These are phyloP conservation scores for Pleurotus tuoliensis DNA, from an alignment of 768 basidiomycete species.

Conservation along the genomic window DNA sequence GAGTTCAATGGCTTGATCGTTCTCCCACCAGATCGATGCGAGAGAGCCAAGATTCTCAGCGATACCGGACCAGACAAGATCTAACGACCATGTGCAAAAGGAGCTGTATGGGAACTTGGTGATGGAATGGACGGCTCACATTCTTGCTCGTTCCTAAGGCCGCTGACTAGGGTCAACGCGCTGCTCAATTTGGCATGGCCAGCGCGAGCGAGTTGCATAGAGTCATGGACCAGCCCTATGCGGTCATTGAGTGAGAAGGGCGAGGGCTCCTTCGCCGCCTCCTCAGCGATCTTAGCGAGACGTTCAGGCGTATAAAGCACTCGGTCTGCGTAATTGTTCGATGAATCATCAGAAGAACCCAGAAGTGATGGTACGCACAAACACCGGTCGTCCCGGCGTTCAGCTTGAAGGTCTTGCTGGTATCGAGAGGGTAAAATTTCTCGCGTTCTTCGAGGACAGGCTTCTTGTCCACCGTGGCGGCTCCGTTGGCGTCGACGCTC, in stretches of 20 bases:
- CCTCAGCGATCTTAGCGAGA: slow-evolving; percentile 70
- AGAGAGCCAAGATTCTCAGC: slow-evolving; percentile 51
- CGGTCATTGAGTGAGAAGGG: slow-evolving; percentile 81
- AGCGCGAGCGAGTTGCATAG: slow-evolving; percentile 74
- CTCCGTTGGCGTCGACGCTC: slow-evolving; percentile 54
- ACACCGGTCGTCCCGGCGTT: slow-evolving; percentile 88
- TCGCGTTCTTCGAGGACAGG: slow-evolving; percentile 69
- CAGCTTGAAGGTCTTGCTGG: slow-evolving; percentile 77
- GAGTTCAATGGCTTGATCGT: slow-evolving; percentile 45
- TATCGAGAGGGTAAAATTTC: slow-evolving; percentile 66
- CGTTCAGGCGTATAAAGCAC: slow-evolving; percentile 83
- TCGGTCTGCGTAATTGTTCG: slow-evolving; percentile 48
- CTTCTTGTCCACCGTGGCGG: slow-evolving; percentile 53
- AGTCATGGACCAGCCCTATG: slow-evolving; percentile 84
- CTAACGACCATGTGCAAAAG: slow-evolving; percentile 31
- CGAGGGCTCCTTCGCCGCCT: slow-evolving; percentile 65
- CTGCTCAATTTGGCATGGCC: slow-evolving; percentile 77
- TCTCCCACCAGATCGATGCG: slow-evolving; percentile 79
- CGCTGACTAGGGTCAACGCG: slow-evolving; percentile 67
- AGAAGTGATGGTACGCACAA: slow-evolving; percentile 48
- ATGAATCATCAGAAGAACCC: not conserved
- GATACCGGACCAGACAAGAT: slow-evolving; percentile 79
- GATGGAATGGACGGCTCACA: slow-evolving; percentile 38
- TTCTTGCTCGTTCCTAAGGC: slow-evolving; percentile 72
- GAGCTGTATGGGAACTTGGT: not conserved